phyloP scores from a whole-genome alignment of 2,329 filamentous ascomycete genomes.

The Trichoderma breve region DNA sequence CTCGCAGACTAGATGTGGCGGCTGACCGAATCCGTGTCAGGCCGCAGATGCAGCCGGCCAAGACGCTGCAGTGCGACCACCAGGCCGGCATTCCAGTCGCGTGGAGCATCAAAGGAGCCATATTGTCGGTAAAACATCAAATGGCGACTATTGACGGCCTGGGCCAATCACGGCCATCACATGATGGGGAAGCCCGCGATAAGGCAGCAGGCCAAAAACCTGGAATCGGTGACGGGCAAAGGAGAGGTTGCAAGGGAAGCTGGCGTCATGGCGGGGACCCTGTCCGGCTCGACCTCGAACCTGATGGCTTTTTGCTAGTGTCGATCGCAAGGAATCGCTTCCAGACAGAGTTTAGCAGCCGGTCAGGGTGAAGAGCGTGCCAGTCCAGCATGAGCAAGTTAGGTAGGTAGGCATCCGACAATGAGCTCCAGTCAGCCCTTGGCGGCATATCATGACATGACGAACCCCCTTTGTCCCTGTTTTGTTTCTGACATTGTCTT shows the following conservation, averaged over 20 bases:
- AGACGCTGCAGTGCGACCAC: slow-evolving; percentile 9
- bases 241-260: neutral
- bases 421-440: neutral
- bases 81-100: slow-evolving; percentile 18
- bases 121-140: slow-evolving; percentile 16
- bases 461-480: neutral
- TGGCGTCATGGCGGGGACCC: slow-evolving; percentile 15
- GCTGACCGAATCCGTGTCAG: slow-evolving; percentile 19
- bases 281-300: neutral
- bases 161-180: slow-evolving; percentile 15
- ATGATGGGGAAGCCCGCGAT: neutral
- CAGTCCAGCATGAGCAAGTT: neutral
- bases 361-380: neutral
- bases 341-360: neutral
- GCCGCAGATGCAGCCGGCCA: slow-evolving; percentile 18
- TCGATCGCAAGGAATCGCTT: neutral
- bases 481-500: neutral
- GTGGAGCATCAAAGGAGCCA: slow-evolving; percentile 18
- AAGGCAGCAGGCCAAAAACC: slow-evolving; percentile 10
- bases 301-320: slow-evolving; percentile 7
- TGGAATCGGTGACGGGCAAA: neutral
- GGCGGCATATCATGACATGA: neutral
- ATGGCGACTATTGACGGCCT: slow-evolving; percentile 1
- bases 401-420: neutral
- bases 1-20: slow-evolving; percentile 8